Evolutionary conservation across 352 stramenopile species (phyloP).

Genomic region (Phytophthora syringae): DNA sequence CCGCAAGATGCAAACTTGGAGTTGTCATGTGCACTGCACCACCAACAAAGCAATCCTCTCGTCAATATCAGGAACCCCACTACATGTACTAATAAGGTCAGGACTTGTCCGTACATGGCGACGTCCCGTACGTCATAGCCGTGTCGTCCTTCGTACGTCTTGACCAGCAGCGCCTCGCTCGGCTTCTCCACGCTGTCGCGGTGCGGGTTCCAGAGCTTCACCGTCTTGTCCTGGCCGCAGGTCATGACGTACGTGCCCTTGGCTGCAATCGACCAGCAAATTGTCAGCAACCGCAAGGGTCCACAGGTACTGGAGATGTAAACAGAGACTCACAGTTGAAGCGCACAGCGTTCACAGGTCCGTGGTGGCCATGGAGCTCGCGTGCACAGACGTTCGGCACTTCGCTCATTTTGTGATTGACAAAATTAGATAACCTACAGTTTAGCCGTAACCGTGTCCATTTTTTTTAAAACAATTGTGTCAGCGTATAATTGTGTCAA

Average conservation of each 20-base stretch:
- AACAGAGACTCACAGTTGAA: conserved; percentile 68
- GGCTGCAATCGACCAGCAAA: conserved; percentile 34
- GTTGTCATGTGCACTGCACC: conserved; percentile 81
- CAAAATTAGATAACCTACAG: too few species aligned
- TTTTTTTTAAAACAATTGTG: too few species aligned
- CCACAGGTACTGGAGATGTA: background rate
- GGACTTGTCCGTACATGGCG: conserved; percentile 66
- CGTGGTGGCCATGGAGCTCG: conserved; percentile 70
- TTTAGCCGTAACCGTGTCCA: too few species aligned
- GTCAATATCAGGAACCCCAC: background rate
- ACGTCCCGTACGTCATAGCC: conserved; percentile 92
- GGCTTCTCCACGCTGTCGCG: conserved; percentile 63
- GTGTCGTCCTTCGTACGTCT: conserved; percentile 86
- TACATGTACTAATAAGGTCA: background rate
- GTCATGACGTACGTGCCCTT: conserved; percentile 92
- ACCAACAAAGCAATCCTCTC: conserved; percentile 1
- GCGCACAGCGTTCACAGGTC: conserved; percentile 76
- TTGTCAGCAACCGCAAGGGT: background rate
- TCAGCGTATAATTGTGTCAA: too few species aligned
- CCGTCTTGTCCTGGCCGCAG: conserved; percentile 86
- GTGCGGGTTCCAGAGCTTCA: conserved; percentile 91
- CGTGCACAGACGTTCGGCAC: conserved; percentile 50
- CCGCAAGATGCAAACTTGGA: conserved; percentile 88
- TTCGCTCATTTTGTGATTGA: too few species aligned
- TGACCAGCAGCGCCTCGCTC: conserved; percentile 78